These are phyloP conservation scores for Cladosporium sp. DNA, from an alignment of 2,329 filamentous ascomycete genomes.

Conservation along the genomic window DNA sequence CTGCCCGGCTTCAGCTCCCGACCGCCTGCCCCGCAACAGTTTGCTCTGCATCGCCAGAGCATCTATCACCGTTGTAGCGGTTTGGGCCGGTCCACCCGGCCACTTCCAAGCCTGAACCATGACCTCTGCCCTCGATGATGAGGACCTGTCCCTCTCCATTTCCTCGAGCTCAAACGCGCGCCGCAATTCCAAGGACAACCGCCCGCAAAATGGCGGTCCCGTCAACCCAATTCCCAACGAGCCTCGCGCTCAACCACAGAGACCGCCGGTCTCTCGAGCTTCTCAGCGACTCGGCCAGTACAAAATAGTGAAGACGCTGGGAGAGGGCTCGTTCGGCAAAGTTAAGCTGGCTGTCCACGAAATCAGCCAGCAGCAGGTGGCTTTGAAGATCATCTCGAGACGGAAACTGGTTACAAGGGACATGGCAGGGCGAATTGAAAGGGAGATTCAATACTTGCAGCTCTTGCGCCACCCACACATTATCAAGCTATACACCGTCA, in stretches of 20 bases:
- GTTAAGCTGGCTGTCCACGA: slow-evolving; percentile 94
- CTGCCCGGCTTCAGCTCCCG: not conserved
- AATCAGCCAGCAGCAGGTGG: slow-evolving; percentile 88
- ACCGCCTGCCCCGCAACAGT: not conserved
- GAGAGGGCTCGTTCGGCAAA: slow-evolving; percentile 96
- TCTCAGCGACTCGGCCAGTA: slow-evolving; percentile 74
- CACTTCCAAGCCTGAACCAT: slow-evolving; percentile 22
- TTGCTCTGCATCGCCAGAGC: slow-evolving; percentile 10
- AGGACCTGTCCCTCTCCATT: slow-evolving; percentile 36
- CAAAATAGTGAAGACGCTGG: slow-evolving; percentile 80
- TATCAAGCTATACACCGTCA: slow-evolving; percentile 97
- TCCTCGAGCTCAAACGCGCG: slow-evolving; percentile 17
- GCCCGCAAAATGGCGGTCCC: slow-evolving; percentile 30
- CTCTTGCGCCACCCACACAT: slow-evolving; percentile 94
- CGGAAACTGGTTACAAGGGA: slow-evolving; percentile 95
- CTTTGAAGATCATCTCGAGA: slow-evolving; percentile 93
- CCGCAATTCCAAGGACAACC: slow-evolving; percentile 23
- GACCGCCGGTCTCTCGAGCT: slow-evolving; percentile 20
- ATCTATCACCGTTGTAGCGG: not conserved
- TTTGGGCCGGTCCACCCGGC: slow-evolving; percentile 5
- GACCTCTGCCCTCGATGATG: slow-evolving; percentile 35
- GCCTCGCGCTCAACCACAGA: slow-evolving; percentile 14
- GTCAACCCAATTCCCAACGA: slow-evolving; percentile 33
- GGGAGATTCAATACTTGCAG: slow-evolving; percentile 97
- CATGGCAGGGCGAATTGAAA: slow-evolving; percentile 95